These are phyloP conservation scores for Rhexocercosporidium sp. DNA, from an alignment of 2,329 filamentous ascomycete genomes.

Conservation along the genomic window DNA sequence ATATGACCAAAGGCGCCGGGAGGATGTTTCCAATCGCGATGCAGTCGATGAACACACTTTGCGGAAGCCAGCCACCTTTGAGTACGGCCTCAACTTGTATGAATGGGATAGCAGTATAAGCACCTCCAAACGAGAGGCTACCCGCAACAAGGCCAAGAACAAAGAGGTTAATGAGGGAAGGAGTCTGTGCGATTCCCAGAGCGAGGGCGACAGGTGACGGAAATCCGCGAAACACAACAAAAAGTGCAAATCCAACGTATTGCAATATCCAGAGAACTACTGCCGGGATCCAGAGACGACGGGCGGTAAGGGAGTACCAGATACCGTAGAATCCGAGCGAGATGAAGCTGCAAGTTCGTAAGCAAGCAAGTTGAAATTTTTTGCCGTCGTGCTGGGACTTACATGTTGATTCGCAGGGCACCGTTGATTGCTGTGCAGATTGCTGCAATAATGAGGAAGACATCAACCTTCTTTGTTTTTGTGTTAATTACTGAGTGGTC, in stretches of 20 bases:
- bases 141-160: conserved; percentile 42
- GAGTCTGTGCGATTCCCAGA: conserved; percentile 40
- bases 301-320: conserved; percentile 11
- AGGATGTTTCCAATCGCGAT: conserved; percentile 45
- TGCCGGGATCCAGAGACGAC: conserved; percentile 16
- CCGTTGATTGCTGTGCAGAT: conserved; percentile 19
- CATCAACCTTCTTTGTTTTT: conserved; percentile 20
- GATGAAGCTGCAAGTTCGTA: too few species aligned
- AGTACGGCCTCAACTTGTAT: conserved; percentile 45
- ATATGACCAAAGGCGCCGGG: conserved; percentile 44
- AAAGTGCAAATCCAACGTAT: conserved; percentile 30
- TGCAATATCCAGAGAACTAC: conserved; percentile 12
- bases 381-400: not conserved
- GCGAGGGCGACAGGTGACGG: conserved; percentile 43
- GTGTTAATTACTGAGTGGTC: conserved; percentile 18
- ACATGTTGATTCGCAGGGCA: conserved; percentile 20
- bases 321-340: conserved; percentile 10
- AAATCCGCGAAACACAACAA: conserved; percentile 42
- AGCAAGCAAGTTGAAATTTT: conserved; percentile 14
- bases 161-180: conserved; percentile 43
- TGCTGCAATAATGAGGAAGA: conserved; percentile 19
- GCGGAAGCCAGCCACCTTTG: conserved; percentile 43
- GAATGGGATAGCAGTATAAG: conserved; percentile 45
- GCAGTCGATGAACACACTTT: conserved; percentile 44
- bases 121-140: conserved; percentile 43